Percentiles rank a stretch among this genome's conserved stretches.
phyloP scores from a whole-genome alignment of 257 asterid genomes.

The Lavandula angustifolia region DNA sequence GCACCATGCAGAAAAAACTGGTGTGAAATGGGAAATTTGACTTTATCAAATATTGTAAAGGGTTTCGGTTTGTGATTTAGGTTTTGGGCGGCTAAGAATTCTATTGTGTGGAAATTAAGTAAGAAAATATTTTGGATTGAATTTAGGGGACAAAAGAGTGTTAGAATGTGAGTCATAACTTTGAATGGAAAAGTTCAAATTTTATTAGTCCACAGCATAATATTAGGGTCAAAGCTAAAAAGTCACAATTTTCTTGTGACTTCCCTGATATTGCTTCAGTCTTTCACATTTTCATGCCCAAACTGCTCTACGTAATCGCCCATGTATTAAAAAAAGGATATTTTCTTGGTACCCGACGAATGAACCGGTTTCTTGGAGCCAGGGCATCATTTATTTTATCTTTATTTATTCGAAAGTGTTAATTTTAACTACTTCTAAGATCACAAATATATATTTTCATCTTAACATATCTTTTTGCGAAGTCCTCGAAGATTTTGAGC shows the following conservation, averaged over 20 bases:
- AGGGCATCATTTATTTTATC: no score
- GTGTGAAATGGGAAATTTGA: constrained; percentile 14
- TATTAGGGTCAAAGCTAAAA: constrained; percentile 13
- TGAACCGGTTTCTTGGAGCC: neutral
- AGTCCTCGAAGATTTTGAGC: no score
- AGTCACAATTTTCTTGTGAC: constrained; percentile 4
- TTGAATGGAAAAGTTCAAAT: constrained; percentile 23
- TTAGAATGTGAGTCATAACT: constrained; percentile 21
- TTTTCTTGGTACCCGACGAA: neutral
- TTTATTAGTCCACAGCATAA: constrained; percentile 18
- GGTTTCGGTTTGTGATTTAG: constrained; percentile 3
- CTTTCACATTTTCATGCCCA: constrained; percentile 8
- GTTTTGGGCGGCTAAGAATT: constrained; percentile 30
- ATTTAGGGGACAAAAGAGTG: constrained; percentile 1
- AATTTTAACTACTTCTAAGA: no score
- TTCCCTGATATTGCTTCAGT: constrained; percentile 6
- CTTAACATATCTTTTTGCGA: no score
- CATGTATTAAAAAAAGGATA: neutral
- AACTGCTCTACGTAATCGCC: constrained; percentile 28
- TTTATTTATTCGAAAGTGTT: no score
- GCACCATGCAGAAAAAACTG: constrained; percentile 23
- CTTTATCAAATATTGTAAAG: constrained; percentile 13
- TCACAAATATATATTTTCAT: no score
- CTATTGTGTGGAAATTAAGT: constrained; percentile 22
- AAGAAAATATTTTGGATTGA: constrained; percentile 4